Evolutionary conservation across 192 early-diverging fungal genomes (phyloP).

Genomic region (Dimargaris cristalligena): DNA sequence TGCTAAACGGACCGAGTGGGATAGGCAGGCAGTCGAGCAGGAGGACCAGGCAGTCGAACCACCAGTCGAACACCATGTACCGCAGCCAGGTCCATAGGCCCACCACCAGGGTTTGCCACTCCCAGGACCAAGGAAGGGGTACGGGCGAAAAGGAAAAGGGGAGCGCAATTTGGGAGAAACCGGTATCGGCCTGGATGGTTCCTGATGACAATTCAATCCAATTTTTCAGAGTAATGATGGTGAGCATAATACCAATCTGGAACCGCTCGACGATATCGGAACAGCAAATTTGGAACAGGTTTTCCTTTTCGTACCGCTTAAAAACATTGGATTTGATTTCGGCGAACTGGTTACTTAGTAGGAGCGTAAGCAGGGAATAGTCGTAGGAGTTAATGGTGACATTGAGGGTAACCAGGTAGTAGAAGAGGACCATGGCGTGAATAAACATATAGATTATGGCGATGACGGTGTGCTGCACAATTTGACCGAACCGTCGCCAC

Average conservation of each 20-base stretch:
- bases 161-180: background rate
- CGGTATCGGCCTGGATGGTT: background rate
- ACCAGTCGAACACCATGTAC: background rate
- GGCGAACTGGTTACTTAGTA: conserved; percentile 94
- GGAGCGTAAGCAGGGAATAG: conserved; percentile 79
- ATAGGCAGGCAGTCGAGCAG: background rate
- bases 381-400: conserved; percentile 93
- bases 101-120: background rate
- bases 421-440: conserved; percentile 84
- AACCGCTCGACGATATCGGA: conserved; percentile 94
- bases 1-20: too few species aligned
- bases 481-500: conserved; percentile 18
- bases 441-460: conserved; percentile 72
- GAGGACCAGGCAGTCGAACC: background rate
- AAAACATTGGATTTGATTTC: conserved; percentile 97
- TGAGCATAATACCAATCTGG: conserved; percentile 71
- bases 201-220: conserved; percentile 57
- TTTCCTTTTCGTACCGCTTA: conserved; percentile 92
- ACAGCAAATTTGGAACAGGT: conserved; percentile 88
- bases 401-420: conserved; percentile 90
- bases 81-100: background rate
- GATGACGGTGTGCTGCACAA: conserved; percentile 42
- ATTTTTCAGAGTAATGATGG: conserved; percentile 83
- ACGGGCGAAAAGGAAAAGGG: background rate
- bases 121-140: background rate